Evolutionary conservation across 2,329 filamentous ascomycete species (phyloP), one percentile per base, ranked within the genome.

Genomic region (Ophioceras dolichostomum): DNA sequence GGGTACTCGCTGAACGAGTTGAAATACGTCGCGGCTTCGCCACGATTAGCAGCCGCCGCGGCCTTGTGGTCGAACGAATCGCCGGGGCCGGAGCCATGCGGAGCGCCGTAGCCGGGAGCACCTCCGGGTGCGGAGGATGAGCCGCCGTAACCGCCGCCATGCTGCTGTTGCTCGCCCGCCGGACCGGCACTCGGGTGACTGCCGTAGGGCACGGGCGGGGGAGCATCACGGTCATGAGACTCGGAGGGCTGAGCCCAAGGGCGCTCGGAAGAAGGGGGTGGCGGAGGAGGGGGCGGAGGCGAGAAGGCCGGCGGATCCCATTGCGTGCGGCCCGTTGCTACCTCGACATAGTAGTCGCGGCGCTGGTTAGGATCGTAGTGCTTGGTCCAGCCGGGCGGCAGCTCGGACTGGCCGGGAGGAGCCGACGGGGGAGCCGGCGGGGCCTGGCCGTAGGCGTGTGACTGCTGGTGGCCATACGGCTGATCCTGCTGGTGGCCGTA

Each of bases 271-370:
- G n/a, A n/a, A n/a, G n/a, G n/a, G n/a, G n/a, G n/a, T n/a, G n/a
- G n/a, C n/a, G 35, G 18, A 12, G 26, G 12, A 18, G 35, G 32
- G 7, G 32, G 32, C 3, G 32, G 32, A 10, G 32, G 32, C 19
- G 32, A 19, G 16, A 26, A 19, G 16, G 34, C 34, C 13, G 57
- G 57, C 1, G 53, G 48, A 26, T 75, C 69, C 73, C 73, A 77
- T 45, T 75, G 69, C 1, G 68, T 63, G 41, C 64, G 65, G 17
- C 70, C 70, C 10, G 68, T 72, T 28, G 68, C 55, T 38, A 69
- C 59, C 46, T 77, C 69, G 38, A 75, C 59, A 46, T 70, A 79
- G 57, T 66, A 77, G 19, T 29, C 10, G 9, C 35, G 28, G 27
- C 31, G 35, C 19, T 26, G 31, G 19, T 12, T 21, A 12, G 18